phyloP scores from a whole-genome alignment of 306 rosid genomes.

The Fragaria iinumae region DNA sequence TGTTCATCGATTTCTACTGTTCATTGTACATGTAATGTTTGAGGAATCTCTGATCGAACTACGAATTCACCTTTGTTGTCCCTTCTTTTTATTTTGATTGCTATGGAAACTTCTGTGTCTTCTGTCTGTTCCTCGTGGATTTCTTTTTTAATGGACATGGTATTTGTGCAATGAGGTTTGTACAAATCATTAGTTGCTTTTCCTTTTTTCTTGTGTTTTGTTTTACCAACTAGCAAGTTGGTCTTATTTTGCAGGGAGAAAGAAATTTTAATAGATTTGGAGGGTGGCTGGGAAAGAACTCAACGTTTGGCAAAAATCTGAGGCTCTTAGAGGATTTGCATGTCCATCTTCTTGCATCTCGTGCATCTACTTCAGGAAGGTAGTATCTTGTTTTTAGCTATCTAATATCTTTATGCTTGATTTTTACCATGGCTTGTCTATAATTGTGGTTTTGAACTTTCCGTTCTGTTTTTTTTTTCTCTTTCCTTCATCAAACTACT shows the following conservation, averaged over 20 bases:
- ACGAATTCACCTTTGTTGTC: not conserved
- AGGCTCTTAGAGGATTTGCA: conserved; percentile 93
- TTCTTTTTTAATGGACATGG: not conserved
- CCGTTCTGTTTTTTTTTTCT: not conserved
- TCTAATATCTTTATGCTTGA: conserved; percentile 8
- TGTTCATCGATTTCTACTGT: not conserved
- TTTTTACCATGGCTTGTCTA: not conserved
- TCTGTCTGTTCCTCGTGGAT: not conserved
- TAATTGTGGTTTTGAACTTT: not conserved
- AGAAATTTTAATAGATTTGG: conserved; percentile 87
- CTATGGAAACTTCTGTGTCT: not conserved
- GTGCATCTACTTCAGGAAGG: conserved; percentile 81
- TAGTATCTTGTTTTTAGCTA: conserved; percentile 31
- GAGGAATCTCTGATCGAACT: not conserved
- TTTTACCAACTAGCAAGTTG: conserved; percentile 8
- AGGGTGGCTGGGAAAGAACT: conserved; percentile 96
- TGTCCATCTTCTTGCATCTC: conserved; percentile 87
- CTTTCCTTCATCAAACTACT: not conserved
- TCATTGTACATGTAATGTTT: not conserved
- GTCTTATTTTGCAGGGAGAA: conserved; percentile 62
- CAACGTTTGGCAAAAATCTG: conserved; percentile 69
- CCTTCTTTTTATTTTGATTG: not conserved
- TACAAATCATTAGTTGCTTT: not conserved
- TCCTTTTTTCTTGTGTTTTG: not conserved
- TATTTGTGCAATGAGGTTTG: conserved; percentile 12